A percentile compares a stretch with the other conserved stretches of the same genome.
Conservation (phyloP, 129 eudicot genomes). For the Daucus carota region DH1_v3.0 NC_030384.2:15645001-15645500, state of each 20-base stretch:
- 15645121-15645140: background rate
- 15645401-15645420: too few relatives aligned
- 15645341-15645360: too few relatives aligned
- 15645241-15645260: background rate
- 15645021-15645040: conserved; percentile 64
- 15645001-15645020: conserved; percentile 60
- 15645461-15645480: too few relatives aligned
- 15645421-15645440: too few relatives aligned
- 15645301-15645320: background rate
- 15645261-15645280: background rate
- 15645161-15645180: background rate
- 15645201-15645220: background rate
- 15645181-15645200: background rate
- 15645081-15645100: background rate
- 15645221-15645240: background rate
- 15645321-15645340: background rate
- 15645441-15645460: too few relatives aligned
- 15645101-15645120: too few relatives aligned
- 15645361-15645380: too few relatives aligned
- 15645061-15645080: background rate
- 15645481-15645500: too few relatives aligned
- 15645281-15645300: background rate
- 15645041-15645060: conserved; percentile 8
- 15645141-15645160: background rate
- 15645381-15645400: too few relatives aligned